phyloP scores from a whole-genome alignment of 1,284 basidiomycete genomes.

The Pyrrhoderma noxium region DNA sequence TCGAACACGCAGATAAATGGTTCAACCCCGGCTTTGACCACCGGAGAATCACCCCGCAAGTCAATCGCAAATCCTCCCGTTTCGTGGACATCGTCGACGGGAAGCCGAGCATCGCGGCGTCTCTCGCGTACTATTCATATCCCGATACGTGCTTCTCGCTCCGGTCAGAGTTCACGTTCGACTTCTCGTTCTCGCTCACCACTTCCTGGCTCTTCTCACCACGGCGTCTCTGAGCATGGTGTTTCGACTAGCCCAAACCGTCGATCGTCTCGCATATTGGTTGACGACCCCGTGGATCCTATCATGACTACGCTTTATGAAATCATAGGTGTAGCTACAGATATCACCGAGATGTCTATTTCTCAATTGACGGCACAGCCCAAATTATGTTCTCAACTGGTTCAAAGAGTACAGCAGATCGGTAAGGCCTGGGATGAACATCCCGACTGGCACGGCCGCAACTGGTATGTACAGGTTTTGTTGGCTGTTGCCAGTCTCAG shows the following conservation, averaged over 20 bases:
- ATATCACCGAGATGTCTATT: constrained; percentile 87
- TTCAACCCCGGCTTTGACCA: constrained; percentile 44
- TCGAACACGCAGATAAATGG: constrained; percentile 33
- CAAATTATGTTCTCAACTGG: constrained; percentile 80
- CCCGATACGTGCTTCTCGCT: constrained; percentile 57
- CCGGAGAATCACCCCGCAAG: constrained; percentile 53
- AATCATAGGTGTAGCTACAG: constrained; percentile 91
- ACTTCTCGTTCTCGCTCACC: constrained; percentile 95
- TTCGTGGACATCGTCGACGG: constrained; percentile 45
- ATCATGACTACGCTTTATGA: constrained; percentile 90
- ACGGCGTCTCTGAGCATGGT: constrained; percentile 53
- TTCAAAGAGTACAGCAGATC: constrained; percentile 84
- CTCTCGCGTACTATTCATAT: constrained; percentile 78
- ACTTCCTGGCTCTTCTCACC: constrained; percentile 60
- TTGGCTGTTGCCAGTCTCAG: constrained; percentile 95
- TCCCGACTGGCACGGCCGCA: constrained; percentile 95
- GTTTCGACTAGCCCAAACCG: constrained; percentile 47
- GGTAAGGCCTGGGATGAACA: constrained; percentile 96
- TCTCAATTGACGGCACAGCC: constrained; percentile 79
- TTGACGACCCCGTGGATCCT: constrained; percentile 79
- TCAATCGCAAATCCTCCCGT: constrained; percentile 37
- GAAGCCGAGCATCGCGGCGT: constrained; percentile 53
- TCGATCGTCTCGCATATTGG: constrained; percentile 63
- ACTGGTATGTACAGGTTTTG: constrained; percentile 96
- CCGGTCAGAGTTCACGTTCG: constrained; percentile 85